These are phyloP conservation scores for Yamadazyma tumulicola DNA, from an alignment of 805 yeast species.

Conservation along the genomic window DNA sequence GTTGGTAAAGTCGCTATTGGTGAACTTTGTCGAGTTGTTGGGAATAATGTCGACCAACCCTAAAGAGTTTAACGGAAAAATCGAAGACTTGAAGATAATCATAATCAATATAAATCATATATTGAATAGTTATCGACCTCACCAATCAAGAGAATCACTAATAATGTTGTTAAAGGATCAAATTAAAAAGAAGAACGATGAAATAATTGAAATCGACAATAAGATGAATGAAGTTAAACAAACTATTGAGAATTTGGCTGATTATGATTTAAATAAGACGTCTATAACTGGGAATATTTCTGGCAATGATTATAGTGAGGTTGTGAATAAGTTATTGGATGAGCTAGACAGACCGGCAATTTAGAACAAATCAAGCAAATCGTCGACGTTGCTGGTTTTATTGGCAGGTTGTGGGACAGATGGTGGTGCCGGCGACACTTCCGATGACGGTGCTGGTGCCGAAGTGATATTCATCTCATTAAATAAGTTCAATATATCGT, in stretches of 20 bases:
- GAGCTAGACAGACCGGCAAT: too few relatives aligned
- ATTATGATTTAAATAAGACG: background rate
- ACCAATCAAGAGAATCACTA: conserved; percentile 88
- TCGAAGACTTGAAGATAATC: conserved; percentile 76
- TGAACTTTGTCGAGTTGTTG: conserved; percentile 78
- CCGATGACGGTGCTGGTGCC: conserved; percentile 6
- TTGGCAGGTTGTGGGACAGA: conserved; percentile 1
- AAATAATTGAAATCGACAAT: conserved; percentile 45
- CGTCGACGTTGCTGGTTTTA: conserved; percentile 19
- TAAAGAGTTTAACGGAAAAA: conserved; percentile 50
- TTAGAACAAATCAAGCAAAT: conserved; percentile 38
- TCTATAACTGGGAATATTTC: too few relatives aligned
- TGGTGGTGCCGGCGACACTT: conserved; percentile 1
- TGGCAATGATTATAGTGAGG: background rate
- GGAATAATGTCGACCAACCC: conserved; percentile 79
- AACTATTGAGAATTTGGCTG: conserved; percentile 21
- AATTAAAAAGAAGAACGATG: conserved; percentile 57
- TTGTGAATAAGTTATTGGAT: background rate
- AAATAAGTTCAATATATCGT: conserved; percentile 50
- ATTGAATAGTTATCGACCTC: conserved; percentile 89
- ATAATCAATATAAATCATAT: conserved; percentile 89
- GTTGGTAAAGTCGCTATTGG: conserved; percentile 69
- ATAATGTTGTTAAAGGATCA: conserved; percentile 71
- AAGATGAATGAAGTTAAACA: conserved; percentile 38
- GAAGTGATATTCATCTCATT: conserved; percentile 17